phyloP scores from a whole-genome alignment of 495 filamentous ascomycete genomes.

The Aspergillus avenaceus region DNA sequence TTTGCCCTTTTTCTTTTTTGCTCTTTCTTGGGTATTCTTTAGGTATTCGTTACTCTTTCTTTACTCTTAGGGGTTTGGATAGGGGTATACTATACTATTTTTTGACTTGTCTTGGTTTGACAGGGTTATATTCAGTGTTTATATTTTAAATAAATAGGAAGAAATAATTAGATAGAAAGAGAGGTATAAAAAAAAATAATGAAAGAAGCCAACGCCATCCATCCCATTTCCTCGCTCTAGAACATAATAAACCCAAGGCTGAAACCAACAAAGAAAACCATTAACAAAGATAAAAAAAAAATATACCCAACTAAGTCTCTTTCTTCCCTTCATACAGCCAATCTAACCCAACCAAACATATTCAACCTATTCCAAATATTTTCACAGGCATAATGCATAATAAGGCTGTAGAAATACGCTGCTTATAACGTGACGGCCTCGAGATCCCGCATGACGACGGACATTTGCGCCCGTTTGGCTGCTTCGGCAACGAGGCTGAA shows the following conservation, averaged over 20 bases:
- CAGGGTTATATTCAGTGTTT: too few relatives aligned
- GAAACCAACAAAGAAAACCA: too few relatives aligned
- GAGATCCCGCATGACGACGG: slow-evolving; percentile 79
- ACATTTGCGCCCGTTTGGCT: slow-evolving; percentile 87
- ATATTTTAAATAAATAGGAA: background rate
- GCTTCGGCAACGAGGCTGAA: slow-evolving; percentile 91
- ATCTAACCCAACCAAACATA: background rate
- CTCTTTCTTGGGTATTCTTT: background rate
- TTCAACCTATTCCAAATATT: background rate
- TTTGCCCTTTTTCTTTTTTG: background rate
- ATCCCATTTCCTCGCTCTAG: background rate
- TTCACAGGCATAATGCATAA: background rate
- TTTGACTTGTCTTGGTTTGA: background rate
- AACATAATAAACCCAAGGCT: background rate
- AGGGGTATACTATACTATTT: background rate
- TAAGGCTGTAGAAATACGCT: too few relatives aligned
- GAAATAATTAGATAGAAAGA: background rate
- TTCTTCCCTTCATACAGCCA: background rate
- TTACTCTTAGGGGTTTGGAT: background rate
- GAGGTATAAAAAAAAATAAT: background rate
- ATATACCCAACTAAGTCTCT: too few relatives aligned
- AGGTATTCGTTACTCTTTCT: background rate
- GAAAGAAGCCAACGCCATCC: slow-evolving; percentile 1
- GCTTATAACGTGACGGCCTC: slow-evolving; percentile 45
- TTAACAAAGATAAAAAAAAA: background rate